Evolutionary conservation across 2,329 filamentous ascomycete species (phyloP).

Genomic region (Aspergillus sp.): DNA sequence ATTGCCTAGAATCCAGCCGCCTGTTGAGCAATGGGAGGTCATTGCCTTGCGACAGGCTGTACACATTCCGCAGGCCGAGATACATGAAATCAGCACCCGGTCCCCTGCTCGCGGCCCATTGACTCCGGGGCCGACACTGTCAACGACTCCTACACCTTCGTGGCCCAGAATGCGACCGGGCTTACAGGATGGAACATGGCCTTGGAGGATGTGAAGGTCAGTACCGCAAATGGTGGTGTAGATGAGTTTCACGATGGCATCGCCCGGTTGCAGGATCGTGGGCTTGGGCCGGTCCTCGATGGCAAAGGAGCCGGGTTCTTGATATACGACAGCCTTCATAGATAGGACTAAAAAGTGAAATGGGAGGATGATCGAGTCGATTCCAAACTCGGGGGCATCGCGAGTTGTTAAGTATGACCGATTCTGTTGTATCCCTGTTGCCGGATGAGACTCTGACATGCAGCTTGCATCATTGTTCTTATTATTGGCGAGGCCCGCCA

Average conservation of each 20-base stretch:
- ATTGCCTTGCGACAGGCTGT: slow-evolving; percentile 54
- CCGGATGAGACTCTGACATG: background rate
- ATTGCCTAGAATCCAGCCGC: slow-evolving; percentile 58
- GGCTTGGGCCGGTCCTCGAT: slow-evolving; percentile 40
- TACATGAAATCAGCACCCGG: slow-evolving; percentile 54
- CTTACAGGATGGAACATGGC: slow-evolving; percentile 50
- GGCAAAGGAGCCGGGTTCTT: slow-evolving; percentile 27
- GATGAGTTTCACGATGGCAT: slow-evolving; percentile 49
- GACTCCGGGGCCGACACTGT: slow-evolving; percentile 47
- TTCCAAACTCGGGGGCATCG: background rate
- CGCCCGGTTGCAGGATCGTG: slow-evolving; percentile 39
- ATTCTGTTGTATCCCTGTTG: background rate
- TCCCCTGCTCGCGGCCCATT: slow-evolving; percentile 51
- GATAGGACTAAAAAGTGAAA: background rate
- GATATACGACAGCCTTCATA: slow-evolving; percentile 50
- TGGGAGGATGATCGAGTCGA: background rate
- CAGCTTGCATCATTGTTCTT: background rate
- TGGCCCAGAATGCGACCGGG: slow-evolving; percentile 53
- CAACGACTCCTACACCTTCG: slow-evolving; percentile 54
- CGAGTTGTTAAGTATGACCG: background rate
- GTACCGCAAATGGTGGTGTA: slow-evolving; percentile 54
- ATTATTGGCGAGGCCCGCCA: background rate
- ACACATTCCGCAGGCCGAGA: slow-evolving; percentile 53
- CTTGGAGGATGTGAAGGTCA: slow-evolving; percentile 55
- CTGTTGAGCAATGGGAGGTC: slow-evolving; percentile 53